These are phyloP conservation scores for Metschnikowia peoriensis DNA, from an alignment of 805 yeast species.

Conservation along the genomic window DNA sequence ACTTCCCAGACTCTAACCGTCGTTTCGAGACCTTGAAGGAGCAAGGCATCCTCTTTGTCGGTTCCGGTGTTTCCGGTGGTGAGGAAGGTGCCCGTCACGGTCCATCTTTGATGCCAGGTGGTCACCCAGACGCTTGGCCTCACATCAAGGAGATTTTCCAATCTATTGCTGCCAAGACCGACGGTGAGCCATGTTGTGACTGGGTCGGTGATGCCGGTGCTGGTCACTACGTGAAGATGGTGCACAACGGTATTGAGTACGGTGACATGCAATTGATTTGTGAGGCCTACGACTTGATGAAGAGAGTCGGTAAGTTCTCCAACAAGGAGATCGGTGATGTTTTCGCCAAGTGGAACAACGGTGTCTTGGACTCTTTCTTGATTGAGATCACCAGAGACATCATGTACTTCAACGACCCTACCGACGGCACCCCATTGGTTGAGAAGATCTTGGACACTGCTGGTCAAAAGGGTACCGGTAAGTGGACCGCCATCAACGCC, in stretches of 20 bases:
- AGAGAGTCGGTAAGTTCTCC: conserved; percentile 86
- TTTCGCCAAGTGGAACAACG: conserved; percentile 90
- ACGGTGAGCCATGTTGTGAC: conserved; percentile 99
- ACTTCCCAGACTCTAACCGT: conserved; percentile 98
- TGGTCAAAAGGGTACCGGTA: conserved; percentile 99
- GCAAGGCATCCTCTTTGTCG: conserved; percentile 89
- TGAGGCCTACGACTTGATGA: conserved; percentile 96
- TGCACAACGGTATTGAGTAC: conserved; percentile 98
- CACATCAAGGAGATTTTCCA: conserved; percentile 96
- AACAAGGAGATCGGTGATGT: conserved; percentile 93
- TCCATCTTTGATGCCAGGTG: conserved; percentile 99
- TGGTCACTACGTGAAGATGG: conserved; percentile 99
- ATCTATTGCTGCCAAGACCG: conserved; percentile 91
- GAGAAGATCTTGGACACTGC: conserved; percentile 97
- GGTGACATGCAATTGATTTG: conserved; percentile 99
- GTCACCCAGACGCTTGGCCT: conserved; percentile 97
- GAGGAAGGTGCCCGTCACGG: conserved; percentile 99
- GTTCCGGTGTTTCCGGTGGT: conserved; percentile 99
- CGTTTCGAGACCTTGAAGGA: conserved; percentile 84
- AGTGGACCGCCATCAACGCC: conserved; percentile 99
- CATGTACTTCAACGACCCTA: conserved; percentile 77
- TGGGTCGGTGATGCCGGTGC: conserved; percentile 99
- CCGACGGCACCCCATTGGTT: conserved; percentile 87
- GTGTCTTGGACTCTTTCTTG: conserved; percentile 95
- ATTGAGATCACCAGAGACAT: conserved; percentile 96